Evolutionary conservation across 768 basidiomycete species (phyloP).

Genomic region (Kwoniella newhampshirensis): DNA sequence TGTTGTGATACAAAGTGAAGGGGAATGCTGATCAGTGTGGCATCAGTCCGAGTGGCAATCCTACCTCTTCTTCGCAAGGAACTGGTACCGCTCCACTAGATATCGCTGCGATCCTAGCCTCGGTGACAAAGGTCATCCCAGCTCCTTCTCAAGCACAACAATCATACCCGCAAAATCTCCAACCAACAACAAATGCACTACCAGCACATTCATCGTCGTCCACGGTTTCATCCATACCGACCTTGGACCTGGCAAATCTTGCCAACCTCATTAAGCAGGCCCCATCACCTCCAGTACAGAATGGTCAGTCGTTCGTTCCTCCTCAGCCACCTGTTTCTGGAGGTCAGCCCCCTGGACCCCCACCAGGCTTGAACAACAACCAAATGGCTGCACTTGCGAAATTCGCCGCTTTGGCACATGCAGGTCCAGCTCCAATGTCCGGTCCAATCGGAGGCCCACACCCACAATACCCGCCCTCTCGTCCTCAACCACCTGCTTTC

Average conservation of each 20-base stretch:
- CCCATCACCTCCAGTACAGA: constrained; percentile 2
- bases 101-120: constrained; percentile 38
- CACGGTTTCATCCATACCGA: not conserved
- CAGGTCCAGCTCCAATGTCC: constrained; percentile 14
- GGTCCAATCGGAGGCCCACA: no score
- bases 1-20: no score
- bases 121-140: constrained; percentile 16
- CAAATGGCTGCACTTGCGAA: constrained; percentile 19
- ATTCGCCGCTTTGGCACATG: constrained; percentile 22
- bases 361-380: constrained; percentile 9
- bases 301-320: constrained; percentile 1
- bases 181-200: no score
- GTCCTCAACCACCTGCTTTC: not conserved
- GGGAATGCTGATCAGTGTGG: not conserved
- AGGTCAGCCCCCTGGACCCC: constrained; percentile 1
- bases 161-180: not conserved
- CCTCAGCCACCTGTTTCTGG: not conserved
- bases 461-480: not conserved
- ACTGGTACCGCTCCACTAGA: constrained; percentile 20
- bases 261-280: constrained; percentile 10
- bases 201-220: no score
- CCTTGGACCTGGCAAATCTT: constrained; percentile 19
- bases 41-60: constrained; percentile 3
- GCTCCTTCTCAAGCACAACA: constrained; percentile 1
- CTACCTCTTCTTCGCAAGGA: no score